A percentile compares a stretch with the other conserved stretches of the same genome.
These are phyloP conservation scores for Suillus fuscotomentosus DNA, from an alignment of 768 basidiomycete species.

Conservation along the genomic window DNA sequence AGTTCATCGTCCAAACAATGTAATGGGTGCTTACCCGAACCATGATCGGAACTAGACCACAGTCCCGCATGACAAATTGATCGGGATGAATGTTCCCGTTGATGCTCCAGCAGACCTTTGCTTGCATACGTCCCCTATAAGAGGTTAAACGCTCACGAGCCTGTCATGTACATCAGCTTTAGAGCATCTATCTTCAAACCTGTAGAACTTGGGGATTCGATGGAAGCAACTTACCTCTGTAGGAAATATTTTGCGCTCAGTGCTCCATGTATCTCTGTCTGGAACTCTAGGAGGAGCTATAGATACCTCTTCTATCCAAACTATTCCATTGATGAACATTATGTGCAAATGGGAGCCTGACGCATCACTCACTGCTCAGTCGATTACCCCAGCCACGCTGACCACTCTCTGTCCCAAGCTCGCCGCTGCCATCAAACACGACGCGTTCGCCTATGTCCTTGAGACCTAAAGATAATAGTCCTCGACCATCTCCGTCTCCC, in stretches of 20 bases:
- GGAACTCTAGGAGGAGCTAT: slow-evolving; percentile 85
- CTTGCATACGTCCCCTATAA: slow-evolving; percentile 87
- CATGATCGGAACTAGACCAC: slow-evolving; percentile 95
- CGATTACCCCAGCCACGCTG: slow-evolving; percentile 74
- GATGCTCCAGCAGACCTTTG: slow-evolving; percentile 83
- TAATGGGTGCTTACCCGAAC: slow-evolving; percentile 69
- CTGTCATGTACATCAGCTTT: slow-evolving; percentile 37
- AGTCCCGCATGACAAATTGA: slow-evolving; percentile 72
- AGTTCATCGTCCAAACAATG: background rate
- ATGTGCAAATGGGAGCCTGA: slow-evolving; percentile 10
- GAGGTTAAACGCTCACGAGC: slow-evolving; percentile 91
- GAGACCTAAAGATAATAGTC: slow-evolving; percentile 74
- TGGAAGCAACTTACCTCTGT: slow-evolving; percentile 60
- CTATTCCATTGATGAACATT: slow-evolving; percentile 41
- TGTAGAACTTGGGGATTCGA: background rate
- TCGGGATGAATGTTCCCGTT: slow-evolving; percentile 61
- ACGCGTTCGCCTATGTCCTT: slow-evolving; percentile 88
- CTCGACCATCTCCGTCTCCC: slow-evolving; percentile 75
- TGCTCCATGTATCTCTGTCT: slow-evolving; percentile 74
- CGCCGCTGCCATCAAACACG: slow-evolving; percentile 80
- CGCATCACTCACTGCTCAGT: slow-evolving; percentile 65
- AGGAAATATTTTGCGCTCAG: slow-evolving; percentile 81
- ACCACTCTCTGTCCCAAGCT: slow-evolving; percentile 50
- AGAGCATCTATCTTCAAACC: background rate
- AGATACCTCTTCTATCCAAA: slow-evolving; percentile 86